A percentile compares a stretch with the other conserved stretches of the same genome.
These are phyloP conservation scores for Serendipita sp. DNA, from an alignment of 1,284 basidiomycete genomes.

Conservation along the genomic window DNA sequence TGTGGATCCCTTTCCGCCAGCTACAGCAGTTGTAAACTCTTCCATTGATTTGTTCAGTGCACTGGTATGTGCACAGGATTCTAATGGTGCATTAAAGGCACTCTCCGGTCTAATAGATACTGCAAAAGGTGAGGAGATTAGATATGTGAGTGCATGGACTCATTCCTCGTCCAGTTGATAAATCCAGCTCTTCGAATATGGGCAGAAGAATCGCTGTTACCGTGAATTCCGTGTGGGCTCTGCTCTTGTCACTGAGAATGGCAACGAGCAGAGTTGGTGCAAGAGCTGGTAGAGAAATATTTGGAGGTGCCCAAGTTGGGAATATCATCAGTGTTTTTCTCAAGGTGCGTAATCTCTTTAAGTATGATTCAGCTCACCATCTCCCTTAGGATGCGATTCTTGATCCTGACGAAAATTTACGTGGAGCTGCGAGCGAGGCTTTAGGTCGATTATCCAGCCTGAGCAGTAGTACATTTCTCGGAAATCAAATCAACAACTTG, in stretches of 20 bases:
- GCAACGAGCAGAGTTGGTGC: conserved; percentile 32
- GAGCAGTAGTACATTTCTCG: conserved; percentile 75
- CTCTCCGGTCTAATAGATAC: conserved; percentile 58
- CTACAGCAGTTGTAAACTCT: conserved; percentile 78
- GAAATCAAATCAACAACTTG: conserved; percentile 77
- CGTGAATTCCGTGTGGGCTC: conserved; percentile 70
- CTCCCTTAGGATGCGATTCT: conserved; percentile 56
- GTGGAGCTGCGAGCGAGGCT: conserved; percentile 75
- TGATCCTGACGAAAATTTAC: conserved; percentile 65
- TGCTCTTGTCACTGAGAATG: conserved; percentile 59
- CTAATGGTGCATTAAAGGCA: conserved; percentile 49
- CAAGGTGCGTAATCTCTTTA: conserved; percentile 36
- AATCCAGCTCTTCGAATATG: conserved; percentile 41
- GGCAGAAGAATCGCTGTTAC: conserved; percentile 81
- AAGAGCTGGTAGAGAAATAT: conserved; percentile 47
- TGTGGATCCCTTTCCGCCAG: conserved; percentile 57
- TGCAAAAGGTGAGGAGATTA: neutral
- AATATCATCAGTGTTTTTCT: conserved; percentile 58
- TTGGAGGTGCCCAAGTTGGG: conserved; percentile 59
- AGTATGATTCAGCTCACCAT: conserved; percentile 10
- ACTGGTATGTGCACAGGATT: conserved; percentile 68
- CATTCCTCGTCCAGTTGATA: conserved; percentile 15
- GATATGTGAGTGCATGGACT: neutral
- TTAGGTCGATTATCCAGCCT: conserved; percentile 79
- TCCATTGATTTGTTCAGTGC: conserved; percentile 77